Evolutionary conservation across 108 stramenopile species (phyloP).

Genomic region (Cyclotella cryptica): DNA sequence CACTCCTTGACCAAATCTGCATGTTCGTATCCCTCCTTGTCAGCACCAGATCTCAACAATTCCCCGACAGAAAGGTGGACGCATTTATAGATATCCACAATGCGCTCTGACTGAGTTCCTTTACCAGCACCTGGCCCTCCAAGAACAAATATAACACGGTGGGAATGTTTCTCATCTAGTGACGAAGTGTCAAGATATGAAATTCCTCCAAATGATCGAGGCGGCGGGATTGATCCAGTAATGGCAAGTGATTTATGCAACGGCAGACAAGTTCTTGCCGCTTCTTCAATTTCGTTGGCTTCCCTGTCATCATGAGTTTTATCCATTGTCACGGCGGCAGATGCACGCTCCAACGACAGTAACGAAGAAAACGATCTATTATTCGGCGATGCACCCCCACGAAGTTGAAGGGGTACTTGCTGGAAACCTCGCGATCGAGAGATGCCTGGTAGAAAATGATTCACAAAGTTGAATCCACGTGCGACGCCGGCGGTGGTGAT

Average conservation of each 20-base stretch:
- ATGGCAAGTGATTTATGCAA: conserved; percentile 25
- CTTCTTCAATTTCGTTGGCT: conserved; percentile 35
- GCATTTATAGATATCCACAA: conserved; percentile 81
- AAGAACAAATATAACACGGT: conserved; percentile 88
- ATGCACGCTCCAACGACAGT: conserved; percentile 14
- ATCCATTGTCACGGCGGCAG: conserved; percentile 3
- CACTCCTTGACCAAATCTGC: conserved; percentile 83
- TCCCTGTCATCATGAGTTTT: conserved; percentile 13
- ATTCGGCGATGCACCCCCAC: conserved; percentile 1
- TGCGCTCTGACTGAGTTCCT: conserved; percentile 91
- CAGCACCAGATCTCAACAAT: conserved; percentile 81
- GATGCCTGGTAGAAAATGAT: neutral
- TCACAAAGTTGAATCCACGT: conserved; percentile 34
- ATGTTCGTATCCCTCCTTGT: conserved; percentile 70
- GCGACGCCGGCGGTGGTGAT: conserved; percentile 31
- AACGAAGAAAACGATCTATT: conserved; percentile 13
- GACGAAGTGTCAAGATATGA: conserved; percentile 51
- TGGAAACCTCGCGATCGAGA: conserved; percentile 1
- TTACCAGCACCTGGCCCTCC: conserved; percentile 96
- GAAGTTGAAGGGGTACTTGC: neutral
- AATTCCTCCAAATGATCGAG: conserved; percentile 35
- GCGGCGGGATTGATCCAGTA: conserved; percentile 40
- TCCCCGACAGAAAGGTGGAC: conserved; percentile 96
- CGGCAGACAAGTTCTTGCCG: conserved; percentile 19
- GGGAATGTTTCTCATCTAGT: conserved; percentile 25